phyloP scores from a whole-genome alignment of 495 filamentous ascomycete genomes.

The Friedmanniomyces simplex region DNA sequence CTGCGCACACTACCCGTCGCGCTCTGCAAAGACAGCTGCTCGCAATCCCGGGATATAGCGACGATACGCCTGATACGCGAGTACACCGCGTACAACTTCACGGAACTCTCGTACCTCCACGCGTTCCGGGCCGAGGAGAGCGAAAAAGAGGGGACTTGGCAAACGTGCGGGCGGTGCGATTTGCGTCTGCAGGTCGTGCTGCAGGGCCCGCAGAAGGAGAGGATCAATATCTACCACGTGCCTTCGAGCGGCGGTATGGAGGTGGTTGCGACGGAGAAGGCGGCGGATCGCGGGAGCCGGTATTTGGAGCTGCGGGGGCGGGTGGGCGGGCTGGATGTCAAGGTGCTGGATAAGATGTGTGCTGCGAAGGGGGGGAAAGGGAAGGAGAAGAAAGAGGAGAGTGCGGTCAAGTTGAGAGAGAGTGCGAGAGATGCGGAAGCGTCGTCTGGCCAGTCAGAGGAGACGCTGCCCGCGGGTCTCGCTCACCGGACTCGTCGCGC shows the following conservation, averaged over 20 bases:
- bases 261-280: background rate
- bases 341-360: background rate
- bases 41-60: too few relatives aligned
- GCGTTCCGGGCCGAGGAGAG: background rate
- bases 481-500: too few relatives aligned
- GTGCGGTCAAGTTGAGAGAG: background rate
- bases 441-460: too few relatives aligned
- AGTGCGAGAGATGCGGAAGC: too few relatives aligned
- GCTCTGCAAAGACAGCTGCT: background rate
- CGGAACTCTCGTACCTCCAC: background rate
- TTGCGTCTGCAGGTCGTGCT: background rate
- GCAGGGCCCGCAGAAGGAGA: background rate
- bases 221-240: background rate
- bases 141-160: background rate
- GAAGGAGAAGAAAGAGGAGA: background rate
- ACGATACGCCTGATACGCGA: too few relatives aligned
- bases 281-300: background rate
- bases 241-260: background rate
- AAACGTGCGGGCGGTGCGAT: background rate
- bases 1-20: background rate
- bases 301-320: background rate
- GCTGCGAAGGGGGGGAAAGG: background rate
- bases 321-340: background rate
- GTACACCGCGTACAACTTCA: background rate
- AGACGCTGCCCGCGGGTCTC: too few relatives aligned